Evolutionary conservation across 2,329 filamentous ascomycete genomes (phyloP).

Genomic region (Fusarium annulatum): DNA sequence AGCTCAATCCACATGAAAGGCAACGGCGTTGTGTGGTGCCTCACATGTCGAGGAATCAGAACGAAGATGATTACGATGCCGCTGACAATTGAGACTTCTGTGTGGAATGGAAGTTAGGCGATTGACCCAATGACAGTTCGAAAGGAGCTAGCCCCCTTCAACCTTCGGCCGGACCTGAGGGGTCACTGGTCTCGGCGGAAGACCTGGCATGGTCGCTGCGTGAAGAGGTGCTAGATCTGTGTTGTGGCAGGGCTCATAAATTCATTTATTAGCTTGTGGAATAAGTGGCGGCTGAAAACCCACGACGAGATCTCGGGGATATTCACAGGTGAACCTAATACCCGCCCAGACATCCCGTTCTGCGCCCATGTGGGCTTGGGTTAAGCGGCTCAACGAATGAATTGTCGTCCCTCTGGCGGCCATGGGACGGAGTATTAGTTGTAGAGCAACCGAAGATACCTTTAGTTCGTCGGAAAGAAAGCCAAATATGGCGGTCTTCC

Average conservation of each 20-base stretch:
- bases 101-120: slow-evolving; percentile 36
- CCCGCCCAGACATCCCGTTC: background rate
- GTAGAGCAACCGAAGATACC: slow-evolving; percentile 3
- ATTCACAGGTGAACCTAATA: background rate
- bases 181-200: slow-evolving; percentile 3
- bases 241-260: background rate
- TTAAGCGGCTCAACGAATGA: background rate
- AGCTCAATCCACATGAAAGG: slow-evolving; percentile 22
- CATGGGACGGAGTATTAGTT: slow-evolving; percentile 10
- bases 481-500: background rate
- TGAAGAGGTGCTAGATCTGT: background rate
- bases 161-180: background rate
- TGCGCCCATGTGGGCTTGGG: slow-evolving; percentile 1
- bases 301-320: slow-evolving; percentile 2
- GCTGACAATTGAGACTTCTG: slow-evolving; percentile 36
- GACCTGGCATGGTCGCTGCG: background rate
- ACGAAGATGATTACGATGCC: slow-evolving; percentile 23
- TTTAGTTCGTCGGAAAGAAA: slow-evolving; percentile 12
- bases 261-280: background rate
- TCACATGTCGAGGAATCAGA: slow-evolving; percentile 33
- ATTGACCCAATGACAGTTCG: slow-evolving; percentile 37
- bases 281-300: slow-evolving; percentile 1
- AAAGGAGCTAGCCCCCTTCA: slow-evolving; percentile 22
- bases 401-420: background rate
- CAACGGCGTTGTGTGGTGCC: slow-evolving; percentile 13